Base-by-base conservation (phyloP, 2,329 filamentous ascomycete genomes). In the Sclerotinia borealis region DNA sequence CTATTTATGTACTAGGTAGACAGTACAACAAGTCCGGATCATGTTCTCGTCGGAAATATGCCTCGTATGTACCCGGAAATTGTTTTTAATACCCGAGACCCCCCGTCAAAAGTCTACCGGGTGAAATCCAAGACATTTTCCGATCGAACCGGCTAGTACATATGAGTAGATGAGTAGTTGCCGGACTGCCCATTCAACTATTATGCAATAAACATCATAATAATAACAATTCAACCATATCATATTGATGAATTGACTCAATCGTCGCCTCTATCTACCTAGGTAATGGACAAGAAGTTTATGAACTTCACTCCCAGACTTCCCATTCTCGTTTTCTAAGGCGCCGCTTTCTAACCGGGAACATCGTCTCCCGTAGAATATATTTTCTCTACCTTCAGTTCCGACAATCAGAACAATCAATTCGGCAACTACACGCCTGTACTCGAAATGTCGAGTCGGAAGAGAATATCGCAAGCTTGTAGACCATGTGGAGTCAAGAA, bases 391-490 rank as follows among this genome's bases (percentile, higher is more conserved):
- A 17, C 39, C 27, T 25, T 56, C 27, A 22, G 19, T 56, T 10
- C 54, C 39, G 39, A 45, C 27, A 19, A 34, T 25, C 17, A 43
- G 7, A 43, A 45, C 39, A 36, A 54, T 29, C 36, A 45, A 45
- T 34, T 34, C 17, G 37, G 13, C 39, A 31, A 45, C 43, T 9
- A 39, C 51, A 39, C 25, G 3, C 19, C 37, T 36, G 9, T 17
- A 37, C 25, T 41, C 27, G 11, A 31, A 19, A 63, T 63, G 60
- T 63, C 60, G 22, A 58, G 47, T 19, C 67, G 71, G 27, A 72
- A 72, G 60, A 68, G 72, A 31, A 69, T 73, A 9, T 69, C 69
- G 13, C 72, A 72, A 64, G 72, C 72, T 15, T 73, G 72, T 60
- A 63, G 67, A 60, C 66, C 67, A 7, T 72, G 70, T 52, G 66